Evolutionary conservation across 129 eudicot species (phyloP), one percentile per base, ranked within the genome.

Genomic region (Sambucus nigra): DNA sequence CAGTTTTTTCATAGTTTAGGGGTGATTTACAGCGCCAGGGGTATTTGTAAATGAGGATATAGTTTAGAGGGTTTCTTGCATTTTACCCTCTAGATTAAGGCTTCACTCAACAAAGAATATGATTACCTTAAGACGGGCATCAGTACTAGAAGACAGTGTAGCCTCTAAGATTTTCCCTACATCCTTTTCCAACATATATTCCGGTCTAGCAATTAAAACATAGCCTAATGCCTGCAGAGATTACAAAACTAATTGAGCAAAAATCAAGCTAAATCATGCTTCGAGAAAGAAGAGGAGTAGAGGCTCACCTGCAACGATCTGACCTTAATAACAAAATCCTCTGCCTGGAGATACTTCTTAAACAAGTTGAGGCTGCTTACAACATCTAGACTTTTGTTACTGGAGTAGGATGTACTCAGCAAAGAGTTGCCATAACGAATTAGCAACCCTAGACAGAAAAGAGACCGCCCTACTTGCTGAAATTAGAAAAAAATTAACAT

Each of bases 381-480:
- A 42, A 77, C 72, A 72, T 78, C 94, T 52, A 71, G 47, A 49
- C 59, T 74, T 39, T 65, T 76, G 54, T 66, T 68, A 63, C 66
- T 61, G 50, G 81, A 69, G 55, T 35, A 49, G 29, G 78, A 76
- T 66, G 72, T 66, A 60, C 63, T 69, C 63, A 81, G 56, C 67
- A 84, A 68, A 57, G 84, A 47, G 70, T 72, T 79, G 44, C 98
- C 95, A 61, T 91, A 85, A 51, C 98, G 98, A 60, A 91, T 85
- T 39, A 91, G 83, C 69, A 91, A 71, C 55, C 98, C 98, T 40
- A 91, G 81, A 64, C 98, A 91, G 69, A 91, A 91, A 69, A 91
- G 95, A 62, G 95, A 91, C 35, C 98, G 95, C 10, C 84, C 82
- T 42, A 91, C 84, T 85, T 85, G 98, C 95, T 89, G 87, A 69